Evolutionary conservation across 2,329 filamentous ascomycete species (phyloP).

Genomic region (Colletotrichum viniferum): DNA sequence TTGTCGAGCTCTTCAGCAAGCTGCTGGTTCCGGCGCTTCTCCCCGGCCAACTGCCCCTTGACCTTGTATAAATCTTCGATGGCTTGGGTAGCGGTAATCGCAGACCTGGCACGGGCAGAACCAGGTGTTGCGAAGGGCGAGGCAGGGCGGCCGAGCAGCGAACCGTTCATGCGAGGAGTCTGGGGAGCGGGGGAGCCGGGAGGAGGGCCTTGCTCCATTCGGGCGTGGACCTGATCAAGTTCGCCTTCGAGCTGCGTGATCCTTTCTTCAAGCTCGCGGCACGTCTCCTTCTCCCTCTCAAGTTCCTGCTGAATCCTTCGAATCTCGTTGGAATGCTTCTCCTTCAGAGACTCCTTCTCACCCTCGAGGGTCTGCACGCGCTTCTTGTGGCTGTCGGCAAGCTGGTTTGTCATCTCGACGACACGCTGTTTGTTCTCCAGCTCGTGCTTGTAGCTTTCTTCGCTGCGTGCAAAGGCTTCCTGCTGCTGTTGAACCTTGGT

Average conservation of each 20-base stretch:
- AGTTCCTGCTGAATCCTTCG: constrained; percentile 61
- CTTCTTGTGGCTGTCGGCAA: constrained; percentile 73
- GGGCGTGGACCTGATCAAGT: constrained; percentile 56
- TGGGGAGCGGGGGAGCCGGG: constrained; percentile 57
- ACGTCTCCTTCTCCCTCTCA: constrained; percentile 56
- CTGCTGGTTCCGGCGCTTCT: constrained; percentile 76
- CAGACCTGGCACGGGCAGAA: constrained; percentile 59
- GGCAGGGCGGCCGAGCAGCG: constrained; percentile 53
- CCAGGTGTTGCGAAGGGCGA: constrained; percentile 68
- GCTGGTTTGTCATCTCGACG: constrained; percentile 80
- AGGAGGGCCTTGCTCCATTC: constrained; percentile 45
- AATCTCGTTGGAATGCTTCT: constrained; percentile 67
- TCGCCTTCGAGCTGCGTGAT: constrained; percentile 57
- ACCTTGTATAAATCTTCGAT: constrained; percentile 69
- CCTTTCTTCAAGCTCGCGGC: constrained; percentile 50
- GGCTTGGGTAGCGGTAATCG: constrained; percentile 64
- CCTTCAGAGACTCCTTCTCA: constrained; percentile 63
- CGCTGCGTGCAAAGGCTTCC: constrained; percentile 79
- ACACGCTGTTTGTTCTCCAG: constrained; percentile 81
- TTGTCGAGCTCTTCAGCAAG: constrained; percentile 81
- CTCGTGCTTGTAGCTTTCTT: constrained; percentile 87
- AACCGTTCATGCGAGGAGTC: constrained; percentile 66
- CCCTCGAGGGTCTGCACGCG: constrained; percentile 73
- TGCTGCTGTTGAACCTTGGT: constrained; percentile 83
- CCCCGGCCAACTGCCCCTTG: constrained; percentile 74